phyloP scores from a whole-genome alignment of 225 moss, liverwort and hornwort species.

The Anthoceros angustus region DNA sequence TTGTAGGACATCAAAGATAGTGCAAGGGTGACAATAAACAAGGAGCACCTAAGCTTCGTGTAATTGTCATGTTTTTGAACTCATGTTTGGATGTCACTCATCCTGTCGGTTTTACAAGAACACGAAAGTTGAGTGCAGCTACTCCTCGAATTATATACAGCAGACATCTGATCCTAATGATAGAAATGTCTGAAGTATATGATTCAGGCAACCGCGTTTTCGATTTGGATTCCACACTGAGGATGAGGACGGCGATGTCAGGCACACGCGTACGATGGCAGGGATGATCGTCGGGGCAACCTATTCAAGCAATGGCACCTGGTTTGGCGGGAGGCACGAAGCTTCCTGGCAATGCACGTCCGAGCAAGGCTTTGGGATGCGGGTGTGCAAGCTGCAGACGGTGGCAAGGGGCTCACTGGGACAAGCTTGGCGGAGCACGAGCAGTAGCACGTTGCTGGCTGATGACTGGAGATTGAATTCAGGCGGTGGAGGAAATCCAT shows the following conservation, averaged over 20 bases:
- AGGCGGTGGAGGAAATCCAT: background rate
- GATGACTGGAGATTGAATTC: background rate
- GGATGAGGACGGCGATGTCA: background rate
- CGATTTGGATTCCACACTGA: no score
- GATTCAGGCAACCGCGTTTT: no score
- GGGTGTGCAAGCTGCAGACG: background rate
- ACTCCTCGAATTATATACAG: no score
- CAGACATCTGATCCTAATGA: no score
- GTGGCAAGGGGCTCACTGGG: background rate
- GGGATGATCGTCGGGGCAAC: background rate
- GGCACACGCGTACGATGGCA: background rate
- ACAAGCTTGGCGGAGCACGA: background rate
- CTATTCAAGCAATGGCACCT: background rate
- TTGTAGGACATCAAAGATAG: no score
- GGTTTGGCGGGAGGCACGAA: background rate
- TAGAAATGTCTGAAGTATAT: no score
- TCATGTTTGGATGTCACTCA: no score
- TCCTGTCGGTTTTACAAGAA: no score
- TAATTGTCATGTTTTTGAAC: no score
- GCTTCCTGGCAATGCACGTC: background rate
- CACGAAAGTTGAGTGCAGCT: no score
- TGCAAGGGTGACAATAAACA: no score
- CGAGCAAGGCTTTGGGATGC: background rate
- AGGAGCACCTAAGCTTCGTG: no score
- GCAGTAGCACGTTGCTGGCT: background rate